These are phyloP conservation scores for Alternaria sp. DNA, from an alignment of 2,329 filamentous ascomycete species.

Conservation along the genomic window DNA sequence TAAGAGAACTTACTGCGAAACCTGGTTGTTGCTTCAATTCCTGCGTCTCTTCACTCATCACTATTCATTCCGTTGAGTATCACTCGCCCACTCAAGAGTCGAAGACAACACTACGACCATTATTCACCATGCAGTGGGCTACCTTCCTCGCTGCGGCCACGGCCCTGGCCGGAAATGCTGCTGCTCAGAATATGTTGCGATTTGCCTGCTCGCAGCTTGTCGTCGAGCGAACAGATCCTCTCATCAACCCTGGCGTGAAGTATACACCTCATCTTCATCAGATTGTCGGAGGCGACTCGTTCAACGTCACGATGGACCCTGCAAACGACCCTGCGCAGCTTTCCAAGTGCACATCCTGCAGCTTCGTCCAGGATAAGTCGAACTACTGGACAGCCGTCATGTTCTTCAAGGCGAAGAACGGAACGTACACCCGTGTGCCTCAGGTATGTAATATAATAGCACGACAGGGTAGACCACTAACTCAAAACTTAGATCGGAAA, in stretches of 20 bases:
- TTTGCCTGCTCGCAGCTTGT: slow-evolving; percentile 50
- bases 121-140: slow-evolving; percentile 43
- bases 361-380: slow-evolving; percentile 44
- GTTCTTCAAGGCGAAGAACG: slow-evolving; percentile 50
- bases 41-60: slow-evolving; percentile 30
- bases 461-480: background rate
- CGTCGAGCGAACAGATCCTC: slow-evolving; percentile 46
- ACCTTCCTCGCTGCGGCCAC: slow-evolving; percentile 34
- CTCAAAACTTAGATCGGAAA: slow-evolving; percentile 34
- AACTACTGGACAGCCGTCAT: slow-evolving; percentile 51
- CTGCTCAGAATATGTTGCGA: slow-evolving; percentile 45
- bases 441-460: slow-evolving; percentile 23
- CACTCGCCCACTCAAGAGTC: background rate
- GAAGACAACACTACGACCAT: background rate
- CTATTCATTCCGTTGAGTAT: slow-evolving; percentile 3
- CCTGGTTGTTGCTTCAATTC: slow-evolving; percentile 22
- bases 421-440: slow-evolving; percentile 40
- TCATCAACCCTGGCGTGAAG: slow-evolving; percentile 48
- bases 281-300: slow-evolving; percentile 46
- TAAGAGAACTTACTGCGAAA: slow-evolving; percentile 38
- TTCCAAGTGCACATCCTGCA: slow-evolving; percentile 48
- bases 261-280: slow-evolving; percentile 50
- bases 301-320: slow-evolving; percentile 50
- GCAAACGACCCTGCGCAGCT: slow-evolving; percentile 31
- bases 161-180: slow-evolving; percentile 35